Base-by-base conservation (phyloP, 2,329 filamentous ascomycete species). In the Cladosporium sp. region DNA sequence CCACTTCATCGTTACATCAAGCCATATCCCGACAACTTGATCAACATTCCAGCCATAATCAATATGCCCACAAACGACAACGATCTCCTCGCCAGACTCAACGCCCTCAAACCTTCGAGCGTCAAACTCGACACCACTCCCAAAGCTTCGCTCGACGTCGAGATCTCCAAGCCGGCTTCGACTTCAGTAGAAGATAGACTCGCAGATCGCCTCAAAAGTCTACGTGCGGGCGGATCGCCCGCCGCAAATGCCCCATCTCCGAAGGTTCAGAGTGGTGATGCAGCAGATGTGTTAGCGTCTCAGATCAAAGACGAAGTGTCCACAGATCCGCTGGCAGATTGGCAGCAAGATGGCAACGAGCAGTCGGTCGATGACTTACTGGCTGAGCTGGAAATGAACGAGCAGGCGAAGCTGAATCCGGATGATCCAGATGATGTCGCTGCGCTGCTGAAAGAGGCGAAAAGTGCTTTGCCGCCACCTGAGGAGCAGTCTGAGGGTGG, bases 321-420 rank as follows among this genome's bases (percentile, higher is more conserved):
- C 40, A 44, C 53, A 13, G 62, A 60, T 33, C 58, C 60, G 22
- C 61, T 61, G n/a, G 43, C 34, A 9, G 56, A 66, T 33, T 63
- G 63, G 59, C 61, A 58, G 56, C 64, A 62, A 31, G 56, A 70
- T 54, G 71, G 69, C 46, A 72, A 75, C 50, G 75, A 75, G 53
- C 69, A 69, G 58, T 72, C 66, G 22, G 58, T 77, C n/a, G 74
- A 77, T 32, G 71, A 76, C 50, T 57, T 77, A 16, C 59, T 77
- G 6, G 66, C 63, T 13, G 73, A 77, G 54, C 58, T 77, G 3
- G 67, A 67, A 9, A 52, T 58, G 1, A 62, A 63, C 44, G 69
- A 70, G 44, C 65, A 72, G 40, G 74, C 72, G 69, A 68, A 68
- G 48, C 53, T 76, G 6, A 61, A 65, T 18, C 63, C 59, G 8